These are phyloP conservation scores for Fusarium sacchari DNA, from an alignment of 2,329 filamentous ascomycete genomes.

Conservation along the genomic window DNA sequence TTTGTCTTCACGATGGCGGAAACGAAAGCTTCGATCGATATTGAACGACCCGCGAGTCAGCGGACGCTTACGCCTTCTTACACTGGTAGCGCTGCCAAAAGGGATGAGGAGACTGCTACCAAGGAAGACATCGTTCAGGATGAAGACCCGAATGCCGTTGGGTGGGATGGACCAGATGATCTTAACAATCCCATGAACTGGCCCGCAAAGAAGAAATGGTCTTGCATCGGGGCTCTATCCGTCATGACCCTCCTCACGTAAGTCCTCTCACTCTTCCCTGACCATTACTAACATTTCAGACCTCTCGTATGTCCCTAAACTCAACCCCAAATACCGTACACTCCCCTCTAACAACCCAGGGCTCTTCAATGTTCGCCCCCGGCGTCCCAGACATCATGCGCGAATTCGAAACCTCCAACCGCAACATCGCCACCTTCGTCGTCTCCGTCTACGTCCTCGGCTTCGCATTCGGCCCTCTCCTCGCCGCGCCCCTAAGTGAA, in stretches of 20 bases:
- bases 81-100: not conserved
- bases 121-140: not conserved
- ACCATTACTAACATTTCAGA: constrained; percentile 21
- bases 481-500: constrained; percentile 72
- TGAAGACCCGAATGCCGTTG: constrained; percentile 37
- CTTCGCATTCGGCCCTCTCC: constrained; percentile 67
- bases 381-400: constrained; percentile 58
- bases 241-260: constrained; percentile 43
- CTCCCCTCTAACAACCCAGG: constrained; percentile 21
- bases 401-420: constrained; percentile 52
- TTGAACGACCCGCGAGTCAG: constrained; percentile 29
- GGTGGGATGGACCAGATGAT: constrained; percentile 52
- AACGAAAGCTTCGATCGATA: not conserved
- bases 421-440: constrained; percentile 55
- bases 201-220: constrained; percentile 58
- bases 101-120: constrained; percentile 18
- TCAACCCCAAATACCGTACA: not conserved
- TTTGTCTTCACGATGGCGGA: not conserved
- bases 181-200: constrained; percentile 73
- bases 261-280: not conserved
- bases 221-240: constrained; percentile 49
- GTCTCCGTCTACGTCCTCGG: constrained; percentile 60
- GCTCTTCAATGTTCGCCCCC: constrained; percentile 47
- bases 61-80: constrained; percentile 29
- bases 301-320: constrained; percentile 30